Evolutionary conservation across 495 filamentous ascomycete genomes (phyloP).

Genomic region (Penicillium turbatum): DNA sequence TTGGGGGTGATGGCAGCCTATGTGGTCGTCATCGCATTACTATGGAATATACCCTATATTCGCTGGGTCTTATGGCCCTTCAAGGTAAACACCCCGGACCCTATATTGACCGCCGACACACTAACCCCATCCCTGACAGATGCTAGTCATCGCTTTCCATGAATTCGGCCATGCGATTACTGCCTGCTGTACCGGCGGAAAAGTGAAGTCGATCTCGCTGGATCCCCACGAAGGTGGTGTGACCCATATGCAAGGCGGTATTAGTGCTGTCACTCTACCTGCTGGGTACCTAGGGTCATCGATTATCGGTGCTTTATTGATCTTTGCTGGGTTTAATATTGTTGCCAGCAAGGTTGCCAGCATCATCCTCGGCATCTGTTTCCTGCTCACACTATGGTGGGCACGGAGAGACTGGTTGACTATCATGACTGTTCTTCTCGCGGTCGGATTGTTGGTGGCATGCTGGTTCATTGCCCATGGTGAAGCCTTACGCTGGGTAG

Average conservation of each 20-base stretch:
- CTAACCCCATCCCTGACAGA: constrained; percentile 37
- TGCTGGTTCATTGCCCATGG: constrained; percentile 79
- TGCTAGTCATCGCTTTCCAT: constrained; percentile 83
- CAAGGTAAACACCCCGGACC: constrained; percentile 50
- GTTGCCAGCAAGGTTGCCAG: constrained; percentile 74
- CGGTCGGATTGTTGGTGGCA: constrained; percentile 65
- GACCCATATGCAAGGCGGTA: constrained; percentile 75
- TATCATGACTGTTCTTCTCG: constrained; percentile 60
- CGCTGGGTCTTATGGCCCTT: constrained; percentile 75
- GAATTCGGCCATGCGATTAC: constrained; percentile 77
- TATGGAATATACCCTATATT: constrained; percentile 78
- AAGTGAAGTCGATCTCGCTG: constrained; percentile 66
- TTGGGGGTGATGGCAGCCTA: constrained; percentile 66
- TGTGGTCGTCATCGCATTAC: constrained; percentile 65
- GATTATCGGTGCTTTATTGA: constrained; percentile 71
- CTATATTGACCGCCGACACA: not conserved
- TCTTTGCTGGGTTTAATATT: constrained; percentile 76
- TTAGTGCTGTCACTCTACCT: constrained; percentile 65
- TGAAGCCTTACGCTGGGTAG: constrained; percentile 66
- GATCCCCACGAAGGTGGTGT: constrained; percentile 70
- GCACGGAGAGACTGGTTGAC: constrained; percentile 73
- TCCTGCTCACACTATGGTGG: constrained; percentile 76
- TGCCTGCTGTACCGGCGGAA: constrained; percentile 66
- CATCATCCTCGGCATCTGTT: constrained; percentile 66
- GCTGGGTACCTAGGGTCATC: constrained; percentile 74